Evolutionary conservation across 495 filamentous ascomycete species (phyloP).

Genomic region (Aspergillus baeticus): DNA sequence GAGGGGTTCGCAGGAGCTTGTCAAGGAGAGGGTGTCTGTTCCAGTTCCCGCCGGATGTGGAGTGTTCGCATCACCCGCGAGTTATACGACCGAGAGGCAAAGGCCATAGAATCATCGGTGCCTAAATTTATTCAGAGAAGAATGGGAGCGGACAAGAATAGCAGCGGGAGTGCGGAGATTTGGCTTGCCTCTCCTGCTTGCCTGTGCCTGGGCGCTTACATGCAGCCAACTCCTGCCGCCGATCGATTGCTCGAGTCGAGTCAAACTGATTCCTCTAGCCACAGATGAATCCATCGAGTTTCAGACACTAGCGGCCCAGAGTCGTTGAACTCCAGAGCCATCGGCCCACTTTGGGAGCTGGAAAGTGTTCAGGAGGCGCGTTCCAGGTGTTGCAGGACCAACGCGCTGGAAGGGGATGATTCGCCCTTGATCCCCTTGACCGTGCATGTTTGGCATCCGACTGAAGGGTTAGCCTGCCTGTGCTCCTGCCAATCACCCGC

Average conservation of each 20-base stretch:
- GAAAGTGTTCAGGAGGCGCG: background rate
- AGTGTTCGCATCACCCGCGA: background rate
- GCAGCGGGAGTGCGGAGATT: constrained; percentile 8
- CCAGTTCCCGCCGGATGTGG: background rate
- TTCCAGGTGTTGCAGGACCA: constrained; percentile 15
- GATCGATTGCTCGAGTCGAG: constrained; percentile 15
- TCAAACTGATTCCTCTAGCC: constrained; percentile 4
- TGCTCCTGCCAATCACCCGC: constrained; percentile 17
- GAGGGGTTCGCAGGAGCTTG: background rate
- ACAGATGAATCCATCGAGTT: constrained; percentile 5
- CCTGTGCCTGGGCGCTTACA: constrained; percentile 8
- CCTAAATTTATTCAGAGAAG: background rate
- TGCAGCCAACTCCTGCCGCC: constrained; percentile 10
- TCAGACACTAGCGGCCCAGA: background rate
- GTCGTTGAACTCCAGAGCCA: constrained; percentile 2
- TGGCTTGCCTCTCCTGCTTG: background rate
- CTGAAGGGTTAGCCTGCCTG: constrained; percentile 12
- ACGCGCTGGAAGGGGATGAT: constrained; percentile 14
- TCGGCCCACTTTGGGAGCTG: background rate
- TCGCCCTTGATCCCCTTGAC: constrained; percentile 15
- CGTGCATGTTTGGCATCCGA: constrained; percentile 19
- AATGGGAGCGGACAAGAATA: constrained; percentile 11
- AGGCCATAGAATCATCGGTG: background rate
- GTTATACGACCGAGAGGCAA: background rate
- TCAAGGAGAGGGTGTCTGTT: background rate